Evolutionary conservation across 2,329 filamentous ascomycete genomes (phyloP), one percentile per base, ranked within the genome.

Genomic region (Pseudogymnoascus sp.): DNA sequence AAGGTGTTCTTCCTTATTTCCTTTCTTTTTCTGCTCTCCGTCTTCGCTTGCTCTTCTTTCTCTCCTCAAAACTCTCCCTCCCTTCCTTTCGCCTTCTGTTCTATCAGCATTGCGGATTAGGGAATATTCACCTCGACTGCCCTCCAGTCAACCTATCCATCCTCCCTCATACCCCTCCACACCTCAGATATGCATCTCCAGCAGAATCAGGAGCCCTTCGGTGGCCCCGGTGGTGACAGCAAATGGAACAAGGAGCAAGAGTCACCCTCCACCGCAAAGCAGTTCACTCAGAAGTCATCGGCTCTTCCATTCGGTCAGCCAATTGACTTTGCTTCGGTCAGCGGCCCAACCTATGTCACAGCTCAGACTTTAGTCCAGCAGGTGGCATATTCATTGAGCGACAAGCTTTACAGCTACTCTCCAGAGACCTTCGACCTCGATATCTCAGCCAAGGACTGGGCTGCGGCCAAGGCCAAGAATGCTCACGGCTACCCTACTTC

Each of bases 351-450:
- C 62, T 99, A 99, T 77, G 84, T 93, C 65, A 97, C 93, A 41
- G 90, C 92, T 30, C 94, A 99, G 78, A 86, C 91, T 22, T 84
- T 99, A 62, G 89, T 97, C 67, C 94, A 99, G 79, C 94, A 99
- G 77, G 89, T 97, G 67, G 91, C 93, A 65, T 99, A 96, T 78
- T 85, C 90, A 66, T 83, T 99, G 65, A 97, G 93, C 62, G 92
- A 97, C 81, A 96, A 96, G 82, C 87, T 97, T 78, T 99, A 96
- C 79, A 90, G 92, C 62, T 97, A 96, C 80, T 97, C 93, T 2
- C 91, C 92, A 28, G 90, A 96, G 72, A 90, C 91, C 12, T 97
- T 97, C 72, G 90, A 95, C 73, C 83, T 99, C 67, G 93, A 97
- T 74, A 76, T 87, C 65, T 91, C 92, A 55, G 87, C 90, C 61